Percentiles rank a stretch among this genome's conserved stretches.
phyloP scores from a whole-genome alignment of 1,284 basidiomycete genomes.

The Heliocybe sulcata region DNA sequence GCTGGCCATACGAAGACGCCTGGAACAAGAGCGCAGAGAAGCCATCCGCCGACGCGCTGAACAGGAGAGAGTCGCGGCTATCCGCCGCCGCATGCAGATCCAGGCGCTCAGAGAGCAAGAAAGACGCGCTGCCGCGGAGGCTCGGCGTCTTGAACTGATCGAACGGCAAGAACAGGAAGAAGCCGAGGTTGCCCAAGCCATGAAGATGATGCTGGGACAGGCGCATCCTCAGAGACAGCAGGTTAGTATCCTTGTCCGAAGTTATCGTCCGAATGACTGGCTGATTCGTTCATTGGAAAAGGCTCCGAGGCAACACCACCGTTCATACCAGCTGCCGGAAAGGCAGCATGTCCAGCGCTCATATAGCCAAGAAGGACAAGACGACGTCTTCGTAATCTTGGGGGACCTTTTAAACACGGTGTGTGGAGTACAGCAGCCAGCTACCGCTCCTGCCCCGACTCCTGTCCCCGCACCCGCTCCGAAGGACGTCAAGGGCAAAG shows the following conservation, averaged over 20 bases:
- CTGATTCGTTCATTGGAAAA: neutral
- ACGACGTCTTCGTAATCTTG: neutral
- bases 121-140: neutral
- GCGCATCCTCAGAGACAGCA: neutral
- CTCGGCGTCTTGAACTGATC: neutral
- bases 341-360: neutral
- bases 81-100: neutral
- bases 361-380: neutral
- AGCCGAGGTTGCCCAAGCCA: neutral
- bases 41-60: neutral
- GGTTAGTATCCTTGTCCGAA: no score
- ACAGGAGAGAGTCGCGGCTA: neutral
- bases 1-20: neutral
- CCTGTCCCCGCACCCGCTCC: neutral
- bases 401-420: neutral
- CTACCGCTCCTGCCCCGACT: neutral
- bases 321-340: neutral
- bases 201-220: neutral
- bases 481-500: constrained; percentile 1
- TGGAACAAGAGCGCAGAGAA: neutral
- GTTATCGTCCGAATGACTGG: no score
- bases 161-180: neutral
- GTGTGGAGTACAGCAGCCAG: neutral
- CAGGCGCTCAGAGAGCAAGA: neutral
- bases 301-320: neutral